Percentiles rank a stretch among this genome's conserved stretches.
phyloP scores from a whole-genome alignment of 2,329 filamentous ascomycete species.

The Aspergillus quadrilineatus region DNA sequence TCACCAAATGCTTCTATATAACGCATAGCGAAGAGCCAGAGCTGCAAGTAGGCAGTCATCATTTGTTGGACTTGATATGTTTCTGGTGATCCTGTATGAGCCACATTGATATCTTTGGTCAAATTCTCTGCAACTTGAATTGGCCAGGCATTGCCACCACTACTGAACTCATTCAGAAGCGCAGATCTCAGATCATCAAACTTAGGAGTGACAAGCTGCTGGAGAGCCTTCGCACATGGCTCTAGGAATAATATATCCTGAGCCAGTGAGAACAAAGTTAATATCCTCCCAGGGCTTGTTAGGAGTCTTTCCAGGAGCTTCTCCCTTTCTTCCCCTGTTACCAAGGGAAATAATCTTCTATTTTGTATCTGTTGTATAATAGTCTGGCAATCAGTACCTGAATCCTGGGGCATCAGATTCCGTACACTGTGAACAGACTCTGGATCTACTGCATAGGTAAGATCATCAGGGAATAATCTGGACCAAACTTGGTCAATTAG shows the following conservation, averaged over 20 bases:
- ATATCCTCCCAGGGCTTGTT: not conserved
- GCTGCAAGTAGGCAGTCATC: not conserved
- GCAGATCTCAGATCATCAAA: not conserved
- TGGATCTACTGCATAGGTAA: not conserved
- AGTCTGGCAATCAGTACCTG: not conserved
- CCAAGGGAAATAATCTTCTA: not conserved
- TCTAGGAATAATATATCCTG: not conserved
- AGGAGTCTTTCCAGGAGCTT: not conserved
- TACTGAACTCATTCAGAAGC: not conserved
- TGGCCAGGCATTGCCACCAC: not conserved
- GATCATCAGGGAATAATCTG: not conserved
- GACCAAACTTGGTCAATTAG: conserved; percentile 1
- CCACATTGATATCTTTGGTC: not conserved
- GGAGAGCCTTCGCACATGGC: not conserved
- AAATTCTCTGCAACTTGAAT: too few species aligned
- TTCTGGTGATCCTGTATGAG: not conserved
- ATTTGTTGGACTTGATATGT: not conserved
- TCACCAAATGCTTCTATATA: conserved; percentile 1
- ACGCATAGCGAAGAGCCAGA: conserved; percentile 2
- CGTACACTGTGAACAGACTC: not conserved
- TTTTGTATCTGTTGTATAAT: not conserved
- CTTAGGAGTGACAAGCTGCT: not conserved
- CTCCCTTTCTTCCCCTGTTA: not conserved
- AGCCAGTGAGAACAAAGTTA: not conserved
- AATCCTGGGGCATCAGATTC: not conserved